phyloP scores from a whole-genome alignment of 768 basidiomycete species.

The Chalciporus sphaerocephalus region DNA sequence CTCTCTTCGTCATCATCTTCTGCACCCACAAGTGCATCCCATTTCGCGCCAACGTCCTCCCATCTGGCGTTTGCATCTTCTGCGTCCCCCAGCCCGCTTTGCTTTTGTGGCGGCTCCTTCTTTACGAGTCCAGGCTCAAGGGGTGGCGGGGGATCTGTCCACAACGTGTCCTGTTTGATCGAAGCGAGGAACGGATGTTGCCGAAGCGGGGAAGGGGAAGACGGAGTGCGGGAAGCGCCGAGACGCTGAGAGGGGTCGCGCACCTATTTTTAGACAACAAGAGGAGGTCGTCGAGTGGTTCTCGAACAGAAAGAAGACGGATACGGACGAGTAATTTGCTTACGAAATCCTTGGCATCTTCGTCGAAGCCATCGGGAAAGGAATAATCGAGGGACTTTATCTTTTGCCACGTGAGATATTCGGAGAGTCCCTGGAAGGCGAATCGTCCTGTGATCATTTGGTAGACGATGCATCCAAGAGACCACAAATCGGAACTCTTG shows the following conservation, averaged over 20 bases:
- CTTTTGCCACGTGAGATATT: conserved; percentile 94
- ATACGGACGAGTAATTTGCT: conserved; percentile 61
- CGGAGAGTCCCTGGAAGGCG: conserved; percentile 86
- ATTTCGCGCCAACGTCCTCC: conserved; percentile 51
- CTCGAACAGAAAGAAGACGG: background rate
- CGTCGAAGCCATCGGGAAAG: conserved; percentile 83
- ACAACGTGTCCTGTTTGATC: conserved; percentile 60
- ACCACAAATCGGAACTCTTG: conserved; percentile 91
- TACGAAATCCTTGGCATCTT: conserved; percentile 76
- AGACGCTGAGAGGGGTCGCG: conserved; percentile 56
- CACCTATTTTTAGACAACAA: conserved; percentile 39
- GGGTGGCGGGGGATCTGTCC: conserved; percentile 57
- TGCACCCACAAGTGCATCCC: conserved; percentile 44
- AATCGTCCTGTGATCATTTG: conserved; percentile 91
- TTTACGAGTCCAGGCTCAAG: conserved; percentile 57
- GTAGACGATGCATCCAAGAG: conserved; percentile 88
- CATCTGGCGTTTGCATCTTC: conserved; percentile 37
- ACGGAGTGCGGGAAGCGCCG: conserved; percentile 43
- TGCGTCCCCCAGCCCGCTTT: conserved; percentile 9
- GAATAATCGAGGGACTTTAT: conserved; percentile 84
- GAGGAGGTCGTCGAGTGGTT: background rate
- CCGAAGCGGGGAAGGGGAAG: conserved; percentile 46
- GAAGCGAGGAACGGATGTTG: conserved; percentile 57
- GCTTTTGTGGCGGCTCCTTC: conserved; percentile 34
- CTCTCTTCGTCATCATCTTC: conserved; percentile 26